These are phyloP conservation scores for Chenopodium quinoa DNA, from an alignment of 148 eudicot genomes.

Conservation along the genomic window DNA sequence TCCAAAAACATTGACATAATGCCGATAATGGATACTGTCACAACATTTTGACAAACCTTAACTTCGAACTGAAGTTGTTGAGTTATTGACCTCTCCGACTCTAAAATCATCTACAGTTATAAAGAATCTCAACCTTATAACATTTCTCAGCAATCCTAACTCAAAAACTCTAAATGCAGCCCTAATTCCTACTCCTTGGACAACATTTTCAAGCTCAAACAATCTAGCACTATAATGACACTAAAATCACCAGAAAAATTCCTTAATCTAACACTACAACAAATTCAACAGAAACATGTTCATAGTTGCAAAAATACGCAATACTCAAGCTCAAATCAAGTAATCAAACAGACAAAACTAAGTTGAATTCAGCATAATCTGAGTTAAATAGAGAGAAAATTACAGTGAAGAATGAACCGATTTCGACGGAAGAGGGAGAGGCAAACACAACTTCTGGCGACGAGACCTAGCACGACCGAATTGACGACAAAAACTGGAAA, in stretches of 20 bases:
- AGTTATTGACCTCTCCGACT: background rate
- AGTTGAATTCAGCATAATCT: background rate
- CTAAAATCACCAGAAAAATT: background rate
- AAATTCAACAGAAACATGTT: no score
- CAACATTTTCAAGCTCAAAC: background rate
- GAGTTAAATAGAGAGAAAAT: background rate
- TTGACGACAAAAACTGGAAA: constrained; percentile 40
- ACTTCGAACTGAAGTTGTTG: background rate
- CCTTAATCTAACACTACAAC: no score
- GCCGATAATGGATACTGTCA: background rate
- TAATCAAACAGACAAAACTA: background rate
- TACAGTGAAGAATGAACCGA: constrained; percentile 56
- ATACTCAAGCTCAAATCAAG: background rate
- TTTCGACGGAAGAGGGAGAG: constrained; percentile 73
- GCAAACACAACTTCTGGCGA: constrained; percentile 54
- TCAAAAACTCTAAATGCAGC: background rate
- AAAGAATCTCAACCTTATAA: background rate
- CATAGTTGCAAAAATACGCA: background rate
- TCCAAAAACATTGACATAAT: background rate
- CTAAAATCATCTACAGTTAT: background rate
- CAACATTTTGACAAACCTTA: background rate
- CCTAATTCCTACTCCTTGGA: background rate
- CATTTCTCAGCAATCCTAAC: background rate
- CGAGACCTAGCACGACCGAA: constrained; percentile 45
- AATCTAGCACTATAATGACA: background rate